Evolutionary conservation across 352 stramenopile species (phyloP), one percentile per base, ranked within the genome.

Genomic region (Pythium sukuiense): DNA sequence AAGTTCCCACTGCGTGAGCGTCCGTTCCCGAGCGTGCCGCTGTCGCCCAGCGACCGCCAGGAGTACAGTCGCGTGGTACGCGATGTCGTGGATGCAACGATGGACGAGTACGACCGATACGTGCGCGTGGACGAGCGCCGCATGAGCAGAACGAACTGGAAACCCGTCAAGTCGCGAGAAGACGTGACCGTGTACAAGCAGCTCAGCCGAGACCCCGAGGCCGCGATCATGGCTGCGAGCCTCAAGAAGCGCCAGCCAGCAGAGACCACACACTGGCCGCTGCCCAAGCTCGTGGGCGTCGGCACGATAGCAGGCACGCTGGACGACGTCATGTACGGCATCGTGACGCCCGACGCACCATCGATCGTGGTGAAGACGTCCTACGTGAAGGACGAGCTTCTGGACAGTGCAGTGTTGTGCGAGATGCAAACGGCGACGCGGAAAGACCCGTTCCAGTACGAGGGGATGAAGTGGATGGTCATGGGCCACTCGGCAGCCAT

Each of bases 291-390:
- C 3, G 29, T 71, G 16, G 68, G 39, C 26, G 65, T 72, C 1
- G 69, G 69, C 30, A 61, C 55, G 35, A 62, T 76, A 20, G 60
- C 55, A 0, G 69, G 64, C 24, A 68, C 52, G 24, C 46, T 76
- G 37, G 59, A 66, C 16, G 69, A 76, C 56, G 35, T 76, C 26
- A 72, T 76, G 59, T 77, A 81, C 46, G 79, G 81, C 27, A 73
- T 83, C 48, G 39, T 68, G 11, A 70, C 77, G 3, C 79, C 83
- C 30, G 73, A 83, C 63, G 43, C 75, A n/a, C 65, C 76, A 4
- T 62, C 71, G 41, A 81, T 87, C 72, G 62, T 81, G 48, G 63
- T 90, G 27, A 81, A 85, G 61, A 74, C 71, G 8, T 61, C 76
- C 4, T 87, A 82, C 58, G 81, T 79, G 2, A 64, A 83, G 30